Base-by-base conservation (phyloP, 768 basidiomycete genomes). In the Gymnopilus dilepis region DNA sequence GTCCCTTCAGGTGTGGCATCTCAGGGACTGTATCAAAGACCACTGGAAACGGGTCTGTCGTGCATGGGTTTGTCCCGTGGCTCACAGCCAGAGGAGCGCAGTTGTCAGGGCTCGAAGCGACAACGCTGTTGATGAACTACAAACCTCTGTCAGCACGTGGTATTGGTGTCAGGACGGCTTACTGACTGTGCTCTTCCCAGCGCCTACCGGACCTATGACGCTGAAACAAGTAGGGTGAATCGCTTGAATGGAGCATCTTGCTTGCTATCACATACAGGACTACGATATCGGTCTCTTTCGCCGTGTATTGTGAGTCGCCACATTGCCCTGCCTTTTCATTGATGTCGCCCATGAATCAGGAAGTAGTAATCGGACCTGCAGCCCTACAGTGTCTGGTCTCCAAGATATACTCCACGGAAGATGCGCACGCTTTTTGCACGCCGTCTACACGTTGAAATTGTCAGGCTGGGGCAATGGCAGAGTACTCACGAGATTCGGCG, bases 141-240 rank as follows among this genome's bases (percentile, higher is more conserved):
- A 33, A 51, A 17, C 2, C 9, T 3, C 30, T 13, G 30, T 3
- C 7, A 12, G 12, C 4, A 11, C 28, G 19, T 28, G 30, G 4
- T 31, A 31, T 17, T 28, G 1, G 11, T 1, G 5, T 51, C 17
- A 9, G 9, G n/a, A 45, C 4, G 9, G 50, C 6, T 15, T 6
- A 21, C 50, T 24, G 17, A 51, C 50, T 9, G 50, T 51, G 50
- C 50, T 51, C 30, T 51, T 51, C 24, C 50, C 50, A 51, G 50
- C 50, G 13, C 50, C 50, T 6, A 34, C 28, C 17, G 50, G 50
- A 26, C 50, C 50, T 34, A 51, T 51, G 30, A 51, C 31, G n/a
- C 50, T 51, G 33, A 33, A 33, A 6, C 15, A 19, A 4, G n/a
- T n/a, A 31, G 6, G 12, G 33, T 15, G 31, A 17, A 2, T 51